These are phyloP conservation scores for Strobilomyces echinocephalus DNA, from an alignment of 768 basidiomycete genomes.

Conservation along the genomic window DNA sequence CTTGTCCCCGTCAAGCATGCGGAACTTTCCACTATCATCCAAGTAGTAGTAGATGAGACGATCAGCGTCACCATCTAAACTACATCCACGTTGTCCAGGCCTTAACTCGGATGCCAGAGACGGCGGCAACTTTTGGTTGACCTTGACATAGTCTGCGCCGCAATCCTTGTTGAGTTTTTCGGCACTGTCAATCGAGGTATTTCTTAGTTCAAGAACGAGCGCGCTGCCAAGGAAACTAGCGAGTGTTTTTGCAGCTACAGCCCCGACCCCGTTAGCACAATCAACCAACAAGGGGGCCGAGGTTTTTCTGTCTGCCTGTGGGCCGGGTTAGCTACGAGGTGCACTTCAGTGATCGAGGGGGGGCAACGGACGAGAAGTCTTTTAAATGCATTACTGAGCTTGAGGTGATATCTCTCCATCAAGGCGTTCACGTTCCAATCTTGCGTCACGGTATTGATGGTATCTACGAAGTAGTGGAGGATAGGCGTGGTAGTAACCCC, in stretches of 20 bases:
- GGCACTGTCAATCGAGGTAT: constrained; percentile 56
- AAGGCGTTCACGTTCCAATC: constrained; percentile 79
- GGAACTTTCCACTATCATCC: constrained; percentile 72
- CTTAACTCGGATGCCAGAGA: constrained; percentile 59
- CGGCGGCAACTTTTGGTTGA: constrained; percentile 80
- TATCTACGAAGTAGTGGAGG: constrained; percentile 89
- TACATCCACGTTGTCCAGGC: constrained; percentile 80
- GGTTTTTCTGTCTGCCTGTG: constrained; percentile 54
- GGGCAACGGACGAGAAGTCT: constrained; percentile 69
- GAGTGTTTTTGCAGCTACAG: constrained; percentile 62
- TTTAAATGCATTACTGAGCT: constrained; percentile 78
- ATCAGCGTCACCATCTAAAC: constrained; percentile 96
- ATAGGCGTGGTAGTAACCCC: constrained; percentile 92
- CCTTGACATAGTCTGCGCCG: constrained; percentile 97
- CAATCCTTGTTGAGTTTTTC: constrained; percentile 82
- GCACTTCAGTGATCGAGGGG: neutral
- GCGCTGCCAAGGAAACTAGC: constrained; percentile 52
- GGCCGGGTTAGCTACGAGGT: constrained; percentile 5
- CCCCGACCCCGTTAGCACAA: constrained; percentile 98
- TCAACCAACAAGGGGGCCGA: constrained; percentile 72
- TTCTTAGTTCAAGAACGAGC: constrained; percentile 63
- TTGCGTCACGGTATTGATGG: constrained; percentile 79
- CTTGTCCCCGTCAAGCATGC: constrained; percentile 97
- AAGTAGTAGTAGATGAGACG: constrained; percentile 94
- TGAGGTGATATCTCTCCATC: constrained; percentile 77